Conservation (phyloP, 768 basidiomycete species). For the Boletus barrowsii region DNA sequence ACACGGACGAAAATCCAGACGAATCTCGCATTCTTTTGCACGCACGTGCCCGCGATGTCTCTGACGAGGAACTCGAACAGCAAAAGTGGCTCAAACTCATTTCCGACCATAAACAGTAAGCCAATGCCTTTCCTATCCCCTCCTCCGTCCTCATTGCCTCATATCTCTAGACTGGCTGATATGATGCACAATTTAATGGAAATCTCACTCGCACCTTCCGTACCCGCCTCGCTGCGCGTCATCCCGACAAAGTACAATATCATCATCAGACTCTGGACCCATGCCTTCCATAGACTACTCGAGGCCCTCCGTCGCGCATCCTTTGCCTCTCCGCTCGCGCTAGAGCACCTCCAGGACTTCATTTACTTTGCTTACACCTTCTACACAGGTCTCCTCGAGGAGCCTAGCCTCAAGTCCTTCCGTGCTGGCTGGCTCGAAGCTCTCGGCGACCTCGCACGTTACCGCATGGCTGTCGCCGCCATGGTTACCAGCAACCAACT, state of each 20-base stretch:
- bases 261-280: conserved; percentile 89
- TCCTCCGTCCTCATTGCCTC: background rate
- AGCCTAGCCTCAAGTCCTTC: conserved; percentile 66
- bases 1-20: conserved; percentile 51
- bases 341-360: conserved; percentile 92
- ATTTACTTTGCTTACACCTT: conserved; percentile 95
- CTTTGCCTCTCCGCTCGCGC: conserved; percentile 56
- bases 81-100: conserved; percentile 76
- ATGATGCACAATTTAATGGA: conserved; percentile 85
- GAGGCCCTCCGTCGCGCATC: conserved; percentile 88
- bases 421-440: conserved; percentile 92
- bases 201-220: conserved; percentile 79
- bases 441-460: conserved; percentile 92
- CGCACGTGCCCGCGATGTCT: conserved; percentile 29
- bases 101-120: conserved; percentile 81
- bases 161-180: conserved; percentile 73
- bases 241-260: conserved; percentile 96
- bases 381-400: conserved; percentile 87
- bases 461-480: conserved; percentile 93
- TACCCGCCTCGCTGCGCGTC: conserved; percentile 84
- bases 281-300: conserved; percentile 85
- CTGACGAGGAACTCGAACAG: conserved; percentile 60
- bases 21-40: conserved; percentile 37
- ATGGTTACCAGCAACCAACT: conserved; percentile 58
- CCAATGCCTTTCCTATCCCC: conserved; percentile 10